Evolutionary conservation across 2,329 filamentous ascomycete species (phyloP), one percentile per base, ranked within the genome.

Genomic region (Pseudogymnoascus sp.): DNA sequence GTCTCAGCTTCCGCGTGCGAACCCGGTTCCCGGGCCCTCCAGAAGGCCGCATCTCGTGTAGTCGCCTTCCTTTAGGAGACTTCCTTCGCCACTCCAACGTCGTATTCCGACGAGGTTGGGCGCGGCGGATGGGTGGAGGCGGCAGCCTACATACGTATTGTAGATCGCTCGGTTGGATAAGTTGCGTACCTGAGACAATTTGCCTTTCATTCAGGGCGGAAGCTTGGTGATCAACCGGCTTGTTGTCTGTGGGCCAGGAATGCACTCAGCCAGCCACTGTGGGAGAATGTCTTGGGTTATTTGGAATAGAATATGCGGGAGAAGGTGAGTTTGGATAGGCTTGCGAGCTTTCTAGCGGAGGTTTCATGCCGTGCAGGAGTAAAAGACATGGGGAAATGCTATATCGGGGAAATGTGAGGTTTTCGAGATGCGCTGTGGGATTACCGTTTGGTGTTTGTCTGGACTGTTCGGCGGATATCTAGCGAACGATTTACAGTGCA

Each of bases 251-350:
- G n/a, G n/a, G n/a, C n/a, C n/a, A n/a, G n/a, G 5, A 10, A 26
- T 45, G 39, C 12, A 7, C 13, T n/a, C 39, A n/a, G 13, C 39
- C 21, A 26, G 39, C 21, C 39, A 26, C 38, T 26, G 13, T 9
- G 3, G 21, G 38, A 5, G 13, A 5, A 21, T 45, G 19, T 26
- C 19, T 23, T 18, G 21, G 21, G 21, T 18, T 45, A 45, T 45
- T 45, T 45, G 39, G 39, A 45, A 45, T 45, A 15, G 39, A 45
- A 45, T 45, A 45, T 45, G 39, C 39, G 39, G 39, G 39, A 45
- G 39, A 45, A 45, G 19, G 39, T 45, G 39, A 45, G 39, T 45
- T 45, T 26, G 39, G 39, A 13, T 45, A 45, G 39, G 39, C 39
- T 45, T 45, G 39, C 39, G 39, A 45, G 21, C 3, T 23, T 45